Base-by-base conservation (phyloP, 2,329 filamentous ascomycete species). In the Pseudogymnoascus destructans region DNA sequence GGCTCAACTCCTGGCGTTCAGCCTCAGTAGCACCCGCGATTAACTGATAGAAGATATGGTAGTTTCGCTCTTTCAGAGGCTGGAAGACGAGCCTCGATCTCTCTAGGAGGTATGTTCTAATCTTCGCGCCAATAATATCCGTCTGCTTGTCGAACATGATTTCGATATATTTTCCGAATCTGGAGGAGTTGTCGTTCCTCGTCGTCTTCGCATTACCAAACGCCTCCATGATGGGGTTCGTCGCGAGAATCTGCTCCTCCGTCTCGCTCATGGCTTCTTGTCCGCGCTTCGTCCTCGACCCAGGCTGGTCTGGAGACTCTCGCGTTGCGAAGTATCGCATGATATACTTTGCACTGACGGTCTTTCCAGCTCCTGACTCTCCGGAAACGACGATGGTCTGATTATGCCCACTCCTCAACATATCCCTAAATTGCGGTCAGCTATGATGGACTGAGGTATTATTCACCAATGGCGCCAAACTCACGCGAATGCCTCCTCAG, bases 201-300 rank as follows among this genome's bases (percentile, higher is more conserved):
- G 93, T 98, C n/a, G 93, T 98, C 76, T 98, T 98, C 58, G 93
- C 93, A 76, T 98, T 98, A 71, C 93, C 93, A 70, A 98, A 98
- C 32, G 93, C 92, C 81, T 98, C 93, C 93, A 98, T 98, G 71
- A 98, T 95, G 36, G 93, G 93, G 71, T 98, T 98, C 58, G 93
- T 98, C 27, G 93, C 93, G 65, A 98, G 76, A 69, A 98, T 98
- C 72, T 95, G 91, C 76, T 98, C 92, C 74, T 98, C 93, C 1
- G 93, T 98, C 76, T 96, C 89, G 71, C 91, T 97, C 85, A 97
- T 97, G 63, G 85, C 70, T 60, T 88, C 86, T 66, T 83, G 77
- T 61, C 89, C 88, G 69, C 80, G 80, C 73, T 89, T 93, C 58
- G 79, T 79, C 66, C 87, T 84, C 63, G 83, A 85, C 55, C 86